Percentiles rank a stretch among this genome's conserved stretches.
Conservation (phyloP, 225 moss, liverwort and hornwort genomes). For the Physcomitrellopsis africana region DNA sequence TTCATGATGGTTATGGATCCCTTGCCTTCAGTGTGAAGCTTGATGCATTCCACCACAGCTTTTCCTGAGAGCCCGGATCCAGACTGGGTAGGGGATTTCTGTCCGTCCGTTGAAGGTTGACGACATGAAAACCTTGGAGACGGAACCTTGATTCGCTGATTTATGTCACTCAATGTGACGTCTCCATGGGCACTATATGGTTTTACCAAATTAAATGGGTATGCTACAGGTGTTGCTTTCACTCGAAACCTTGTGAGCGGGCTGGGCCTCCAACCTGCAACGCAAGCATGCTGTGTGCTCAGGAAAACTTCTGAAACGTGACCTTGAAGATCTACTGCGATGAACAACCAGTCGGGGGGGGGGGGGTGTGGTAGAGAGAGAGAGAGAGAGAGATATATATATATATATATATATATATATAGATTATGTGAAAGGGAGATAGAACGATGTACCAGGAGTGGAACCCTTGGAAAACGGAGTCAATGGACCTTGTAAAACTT, state of each 20-base stretch:
- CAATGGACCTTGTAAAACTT: conserved; percentile 64
- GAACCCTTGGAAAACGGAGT: conserved; percentile 66
- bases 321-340: not conserved
- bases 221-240: conserved; percentile 82
- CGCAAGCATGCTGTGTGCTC: not conserved
- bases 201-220: conserved; percentile 90
- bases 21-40: conserved; percentile 87
- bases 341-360: no score
- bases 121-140: conserved; percentile 54
- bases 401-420: no score
- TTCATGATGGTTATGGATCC: conserved; percentile 91
- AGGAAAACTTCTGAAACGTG: not conserved
- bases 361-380: no score
- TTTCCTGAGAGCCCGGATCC: conserved; percentile 75
- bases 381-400: not conserved
- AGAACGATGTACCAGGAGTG: conserved; percentile 46
- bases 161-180: conserved; percentile 86
- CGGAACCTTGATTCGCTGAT: conserved; percentile 73
- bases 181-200: conserved; percentile 89
- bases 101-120: conserved; percentile 42
- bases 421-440: not conserved
- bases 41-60: conserved; percentile 84
- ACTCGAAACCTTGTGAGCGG: conserved; percentile 59
- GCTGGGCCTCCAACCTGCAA: conserved; percentile 62
- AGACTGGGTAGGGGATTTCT: conserved; percentile 48